A percentile compares a stretch with the other conserved stretches of the same genome.
These are phyloP conservation scores for Dactylellina haptotyla DNA, from an alignment of 2,329 filamentous ascomycete genomes.

Conservation along the genomic window DNA sequence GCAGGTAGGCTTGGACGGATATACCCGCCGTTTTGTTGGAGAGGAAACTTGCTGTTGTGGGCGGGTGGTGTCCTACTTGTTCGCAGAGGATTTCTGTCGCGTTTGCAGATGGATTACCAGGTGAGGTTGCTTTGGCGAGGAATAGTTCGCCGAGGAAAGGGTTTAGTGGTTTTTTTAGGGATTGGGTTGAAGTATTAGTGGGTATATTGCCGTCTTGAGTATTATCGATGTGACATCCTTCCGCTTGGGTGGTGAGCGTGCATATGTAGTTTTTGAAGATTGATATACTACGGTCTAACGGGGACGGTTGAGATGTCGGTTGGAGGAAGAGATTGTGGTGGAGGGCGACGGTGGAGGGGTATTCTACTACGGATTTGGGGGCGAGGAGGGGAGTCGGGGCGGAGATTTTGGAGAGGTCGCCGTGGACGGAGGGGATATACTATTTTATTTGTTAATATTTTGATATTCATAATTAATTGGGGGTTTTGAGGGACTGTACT, in stretches of 20 bases:
- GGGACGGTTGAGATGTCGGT: background rate
- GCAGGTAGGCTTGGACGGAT: slow-evolving; percentile 18
- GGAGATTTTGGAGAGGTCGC: slow-evolving; percentile 21
- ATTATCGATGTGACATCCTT: background rate
- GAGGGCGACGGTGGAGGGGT: slow-evolving; percentile 14
- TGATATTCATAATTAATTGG: background rate
- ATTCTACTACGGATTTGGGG: slow-evolving; percentile 28
- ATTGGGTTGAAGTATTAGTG: background rate
- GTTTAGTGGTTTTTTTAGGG: slow-evolving; percentile 34
- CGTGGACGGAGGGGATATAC: slow-evolving; percentile 12
- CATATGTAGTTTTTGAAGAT: slow-evolving; percentile 31
- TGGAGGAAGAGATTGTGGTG: slow-evolving; percentile 24
- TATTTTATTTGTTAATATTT: slow-evolving; percentile 1
- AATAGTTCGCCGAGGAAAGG: slow-evolving; percentile 26
- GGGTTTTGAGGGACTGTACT: background rate
- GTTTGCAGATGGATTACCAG: background rate
- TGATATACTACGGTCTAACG: slow-evolving; percentile 17
- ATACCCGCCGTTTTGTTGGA: slow-evolving; percentile 9
- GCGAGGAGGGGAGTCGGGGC: slow-evolving; percentile 19
- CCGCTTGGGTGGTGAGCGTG: slow-evolving; percentile 11
- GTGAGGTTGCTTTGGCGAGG: background rate
- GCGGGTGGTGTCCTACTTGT: slow-evolving; percentile 31
- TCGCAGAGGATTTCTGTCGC: slow-evolving; percentile 12
- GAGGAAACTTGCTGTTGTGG: slow-evolving; percentile 18
- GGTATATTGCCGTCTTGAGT: background rate